Evolutionary conservation across 2,329 filamentous ascomycete genomes (phyloP).

Genomic region (Talaromyces sp.): DNA sequence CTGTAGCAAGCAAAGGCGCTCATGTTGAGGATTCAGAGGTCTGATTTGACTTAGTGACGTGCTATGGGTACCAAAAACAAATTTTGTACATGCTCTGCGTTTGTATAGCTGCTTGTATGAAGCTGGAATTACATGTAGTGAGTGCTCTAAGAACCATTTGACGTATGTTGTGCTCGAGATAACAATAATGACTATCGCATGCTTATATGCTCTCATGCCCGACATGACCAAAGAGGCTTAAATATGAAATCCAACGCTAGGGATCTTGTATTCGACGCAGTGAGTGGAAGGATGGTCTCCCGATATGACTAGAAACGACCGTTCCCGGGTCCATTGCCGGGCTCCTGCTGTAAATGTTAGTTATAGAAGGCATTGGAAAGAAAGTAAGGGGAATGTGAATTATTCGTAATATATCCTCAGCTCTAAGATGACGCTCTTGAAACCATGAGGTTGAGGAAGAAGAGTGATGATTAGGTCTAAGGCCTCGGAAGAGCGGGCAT

Average conservation of each 20-base stretch:
- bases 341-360: slow-evolving; percentile 7
- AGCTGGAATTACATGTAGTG: neutral
- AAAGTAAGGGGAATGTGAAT: slow-evolving; percentile 10
- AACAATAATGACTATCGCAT: neutral
- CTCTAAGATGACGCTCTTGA: slow-evolving; percentile 2
- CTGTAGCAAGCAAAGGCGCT: neutral
- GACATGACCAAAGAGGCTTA: neutral
- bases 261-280: neutral
- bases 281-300: neutral
- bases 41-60: neutral
- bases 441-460: neutral
- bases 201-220: neutral
- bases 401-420: slow-evolving; percentile 3
- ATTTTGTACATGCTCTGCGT: neutral
- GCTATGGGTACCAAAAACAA: neutral
- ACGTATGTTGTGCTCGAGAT: neutral
- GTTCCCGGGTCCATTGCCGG: neutral
- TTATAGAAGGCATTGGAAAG: neutral
- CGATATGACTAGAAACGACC: slow-evolving; percentile 11
- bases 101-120: neutral
- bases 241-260: neutral
- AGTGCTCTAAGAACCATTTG: no score
- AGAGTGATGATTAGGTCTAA: slow-evolving; percentile 3
- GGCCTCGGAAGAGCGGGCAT: neutral
- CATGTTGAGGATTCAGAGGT: slow-evolving; percentile 10